phyloP scores from a whole-genome alignment of 306 rosid genomes.

The Quercus glauca region DNA sequence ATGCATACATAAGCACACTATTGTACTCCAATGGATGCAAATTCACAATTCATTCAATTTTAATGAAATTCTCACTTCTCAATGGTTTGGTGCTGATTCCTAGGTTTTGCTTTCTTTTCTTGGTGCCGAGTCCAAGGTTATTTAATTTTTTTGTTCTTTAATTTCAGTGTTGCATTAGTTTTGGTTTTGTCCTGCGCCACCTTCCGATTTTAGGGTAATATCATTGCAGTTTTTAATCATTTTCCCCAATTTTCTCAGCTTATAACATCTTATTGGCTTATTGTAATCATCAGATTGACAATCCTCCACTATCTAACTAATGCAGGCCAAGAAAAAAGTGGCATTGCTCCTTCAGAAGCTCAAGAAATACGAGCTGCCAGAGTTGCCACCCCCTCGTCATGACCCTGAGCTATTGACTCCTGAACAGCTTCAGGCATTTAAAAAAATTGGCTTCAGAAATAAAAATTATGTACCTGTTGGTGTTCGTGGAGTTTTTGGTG shows the following conservation, averaged over 20 bases:
- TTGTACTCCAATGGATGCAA: too few relatives aligned
- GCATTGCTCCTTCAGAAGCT: slow-evolving; percentile 89
- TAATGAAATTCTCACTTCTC: too few relatives aligned
- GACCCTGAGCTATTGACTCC: slow-evolving; percentile 88
- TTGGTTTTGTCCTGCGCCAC: too few relatives aligned
- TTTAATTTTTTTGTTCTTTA: too few relatives aligned
- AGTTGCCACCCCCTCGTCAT: slow-evolving; percentile 81
- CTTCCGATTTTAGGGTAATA: neutral
- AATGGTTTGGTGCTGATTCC: too few relatives aligned
- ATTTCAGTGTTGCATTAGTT: too few relatives aligned
- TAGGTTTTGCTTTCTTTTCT: too few relatives aligned
- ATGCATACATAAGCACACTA: too few relatives aligned
- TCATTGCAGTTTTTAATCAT: slow-evolving; percentile 2
- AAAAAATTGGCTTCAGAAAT: slow-evolving; percentile 86
- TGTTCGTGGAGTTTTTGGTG: slow-evolving; percentile 99
- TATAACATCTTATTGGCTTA: neutral
- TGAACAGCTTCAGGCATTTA: slow-evolving; percentile 88
- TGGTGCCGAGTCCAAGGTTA: too few relatives aligned
- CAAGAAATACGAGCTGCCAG: slow-evolving; percentile 94
- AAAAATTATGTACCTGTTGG: slow-evolving; percentile 97
- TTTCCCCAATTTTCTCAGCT: neutral
- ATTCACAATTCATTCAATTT: too few relatives aligned
- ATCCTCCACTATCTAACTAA: slow-evolving; percentile 12
- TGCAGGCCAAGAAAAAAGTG: slow-evolving; percentile 96
- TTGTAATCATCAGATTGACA: slow-evolving; percentile 21